Percentiles rank a stretch among this genome's conserved stretches.
Conservation (phyloP, 306 rosid species). For the Rubus idaeus region DNA sequence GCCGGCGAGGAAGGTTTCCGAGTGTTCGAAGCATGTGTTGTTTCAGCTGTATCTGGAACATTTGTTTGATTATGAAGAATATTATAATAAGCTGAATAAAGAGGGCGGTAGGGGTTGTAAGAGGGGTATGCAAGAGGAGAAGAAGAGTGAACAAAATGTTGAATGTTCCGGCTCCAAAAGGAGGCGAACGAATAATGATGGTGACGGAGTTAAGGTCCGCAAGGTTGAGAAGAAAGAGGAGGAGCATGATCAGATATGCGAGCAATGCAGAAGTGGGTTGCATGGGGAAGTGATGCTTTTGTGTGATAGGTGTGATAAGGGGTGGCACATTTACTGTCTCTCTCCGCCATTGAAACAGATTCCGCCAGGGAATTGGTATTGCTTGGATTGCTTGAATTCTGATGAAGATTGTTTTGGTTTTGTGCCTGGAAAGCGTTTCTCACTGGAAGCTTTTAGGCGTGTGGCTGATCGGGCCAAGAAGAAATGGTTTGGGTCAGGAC, state of each 20-base stretch:
- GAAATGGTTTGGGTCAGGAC: constrained; percentile 93
- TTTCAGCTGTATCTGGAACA: constrained; percentile 79
- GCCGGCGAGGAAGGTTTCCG: constrained; percentile 50
- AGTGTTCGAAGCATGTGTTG: constrained; percentile 85
- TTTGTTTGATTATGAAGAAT: constrained; percentile 74
- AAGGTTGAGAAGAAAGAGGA: constrained; percentile 43
- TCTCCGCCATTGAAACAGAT: constrained; percentile 87
- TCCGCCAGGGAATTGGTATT: constrained; percentile 91
- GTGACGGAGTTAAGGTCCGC: constrained; percentile 42
- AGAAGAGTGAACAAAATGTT: constrained; percentile 35
- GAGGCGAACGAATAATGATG: constrained; percentile 42
- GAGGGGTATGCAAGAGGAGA: constrained; percentile 49
- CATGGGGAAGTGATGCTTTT: constrained; percentile 97
- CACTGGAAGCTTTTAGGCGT: constrained; percentile 82
- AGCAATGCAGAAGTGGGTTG: constrained; percentile 91
- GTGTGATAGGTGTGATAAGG: constrained; percentile 94
- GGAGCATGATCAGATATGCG: constrained; percentile 84
- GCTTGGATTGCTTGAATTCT: constrained; percentile 88
- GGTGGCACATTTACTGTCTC: constrained; percentile 95
- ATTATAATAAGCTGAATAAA: constrained; percentile 47
- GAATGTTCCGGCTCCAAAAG: constrained; percentile 45
- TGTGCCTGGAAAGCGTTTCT: constrained; percentile 76
- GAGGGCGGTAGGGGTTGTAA: constrained; percentile 38
- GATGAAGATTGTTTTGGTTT: constrained; percentile 91
- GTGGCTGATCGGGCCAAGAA: constrained; percentile 71